Percentiles rank a stretch among this genome's conserved stretches.
Conservation (phyloP, 306 rosid species). For the Arachis stenosperma region DNA sequence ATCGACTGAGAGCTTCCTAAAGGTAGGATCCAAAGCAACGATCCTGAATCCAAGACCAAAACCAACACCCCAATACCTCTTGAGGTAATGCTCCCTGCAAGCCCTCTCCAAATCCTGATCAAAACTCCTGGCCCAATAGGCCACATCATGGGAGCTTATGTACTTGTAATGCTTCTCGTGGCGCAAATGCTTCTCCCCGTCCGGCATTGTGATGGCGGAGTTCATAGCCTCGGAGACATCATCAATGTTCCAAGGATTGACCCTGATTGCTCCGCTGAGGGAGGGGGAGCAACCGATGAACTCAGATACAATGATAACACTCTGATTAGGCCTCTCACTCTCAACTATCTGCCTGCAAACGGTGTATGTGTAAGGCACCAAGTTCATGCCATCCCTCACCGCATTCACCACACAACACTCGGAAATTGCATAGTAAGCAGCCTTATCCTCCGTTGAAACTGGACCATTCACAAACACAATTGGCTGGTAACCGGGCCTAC, state of each 20-base stretch:
- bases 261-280: conserved; percentile 74
- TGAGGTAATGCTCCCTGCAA: conserved; percentile 55
- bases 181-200: conserved; percentile 56
- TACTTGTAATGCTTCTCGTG: conserved; percentile 82
- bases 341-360: conserved; percentile 64
- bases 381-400: conserved; percentile 83
- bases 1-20: conserved; percentile 59
- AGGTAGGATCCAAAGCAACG: conserved; percentile 64
- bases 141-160: conserved; percentile 74
- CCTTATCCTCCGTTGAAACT: conserved; percentile 55
- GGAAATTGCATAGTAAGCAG: conserved; percentile 58
- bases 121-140: conserved; percentile 73
- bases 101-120: conserved; percentile 76
- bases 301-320: conserved; percentile 74
- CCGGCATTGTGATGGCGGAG: conserved; percentile 52
- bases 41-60: conserved; percentile 63
- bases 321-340: conserved; percentile 34
- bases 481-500: conserved; percentile 53
- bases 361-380: conserved; percentile 72
- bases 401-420: conserved; percentile 72
- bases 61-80: conserved; percentile 66
- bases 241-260: conserved; percentile 78
- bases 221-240: conserved; percentile 65
- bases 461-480: conserved; percentile 53
- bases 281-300: conserved; percentile 86